These are phyloP conservation scores for Arthrobotrys megalospora DNA, from an alignment of 2,329 filamentous ascomycete species.

Conservation along the genomic window DNA sequence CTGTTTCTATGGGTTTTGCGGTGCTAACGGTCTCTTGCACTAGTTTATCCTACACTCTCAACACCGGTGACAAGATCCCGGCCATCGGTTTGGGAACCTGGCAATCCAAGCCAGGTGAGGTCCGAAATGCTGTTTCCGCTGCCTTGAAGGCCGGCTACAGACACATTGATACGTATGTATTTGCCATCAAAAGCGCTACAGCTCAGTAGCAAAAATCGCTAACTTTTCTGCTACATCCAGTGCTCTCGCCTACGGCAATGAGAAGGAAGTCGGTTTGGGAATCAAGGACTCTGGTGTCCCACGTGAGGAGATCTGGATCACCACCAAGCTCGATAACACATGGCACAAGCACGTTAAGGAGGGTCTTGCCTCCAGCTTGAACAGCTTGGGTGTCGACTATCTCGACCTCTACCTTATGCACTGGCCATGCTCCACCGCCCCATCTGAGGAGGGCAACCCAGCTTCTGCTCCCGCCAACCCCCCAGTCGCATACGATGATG, in stretches of 20 bases:
- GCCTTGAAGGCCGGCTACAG: constrained; percentile 79
- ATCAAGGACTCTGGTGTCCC: constrained; percentile 77
- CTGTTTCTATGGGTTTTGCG: background rate
- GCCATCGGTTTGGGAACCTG: constrained; percentile 84
- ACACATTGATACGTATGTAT: constrained; percentile 78
- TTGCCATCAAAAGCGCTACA: background rate
- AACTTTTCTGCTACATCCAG: constrained; percentile 62
- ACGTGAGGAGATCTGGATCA: constrained; percentile 79
- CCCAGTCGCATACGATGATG: constrained; percentile 80
- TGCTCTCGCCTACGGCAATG: constrained; percentile 83
- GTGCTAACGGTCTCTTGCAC: constrained; percentile 19
- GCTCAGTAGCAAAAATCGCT: background rate
- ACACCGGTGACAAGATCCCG: constrained; percentile 83
- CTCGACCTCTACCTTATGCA: constrained; percentile 73
- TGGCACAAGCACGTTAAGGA: constrained; percentile 80
- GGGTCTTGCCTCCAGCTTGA: constrained; percentile 71
- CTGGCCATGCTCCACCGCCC: constrained; percentile 78
- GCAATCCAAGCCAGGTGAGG: constrained; percentile 80
- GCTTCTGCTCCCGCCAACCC: constrained; percentile 62
- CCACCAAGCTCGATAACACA: constrained; percentile 86
- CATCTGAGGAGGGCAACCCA: constrained; percentile 68
- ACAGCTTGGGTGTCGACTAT: constrained; percentile 64
- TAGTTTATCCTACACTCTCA: constrained; percentile 75
- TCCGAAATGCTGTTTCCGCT: constrained; percentile 78
- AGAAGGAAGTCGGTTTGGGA: constrained; percentile 77